These are phyloP conservation scores for Pseudogymnoascus sp. DNA, from an alignment of 2,329 filamentous ascomycete genomes.

Conservation along the genomic window DNA sequence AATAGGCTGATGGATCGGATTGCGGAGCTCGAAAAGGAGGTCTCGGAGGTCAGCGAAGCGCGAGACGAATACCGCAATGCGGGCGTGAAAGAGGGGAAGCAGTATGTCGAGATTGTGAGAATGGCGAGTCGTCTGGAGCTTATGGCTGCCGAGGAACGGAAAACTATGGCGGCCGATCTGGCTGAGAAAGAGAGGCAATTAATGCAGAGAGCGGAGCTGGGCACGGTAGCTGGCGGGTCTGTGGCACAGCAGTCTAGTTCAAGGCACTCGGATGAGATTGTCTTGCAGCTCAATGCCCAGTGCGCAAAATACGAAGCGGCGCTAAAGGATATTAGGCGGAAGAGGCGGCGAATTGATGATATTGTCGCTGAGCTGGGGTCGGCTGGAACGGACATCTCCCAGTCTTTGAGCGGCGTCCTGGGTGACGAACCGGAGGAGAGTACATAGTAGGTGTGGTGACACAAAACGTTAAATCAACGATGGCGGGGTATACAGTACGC, in stretches of 20 bases:
- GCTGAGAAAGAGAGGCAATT: not conserved
- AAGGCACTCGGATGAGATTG: not conserved
- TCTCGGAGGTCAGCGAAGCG: constrained; percentile 39
- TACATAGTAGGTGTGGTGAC: not conserved
- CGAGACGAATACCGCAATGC: constrained; percentile 35
- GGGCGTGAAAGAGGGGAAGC: constrained; percentile 25
- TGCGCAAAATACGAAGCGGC: not conserved
- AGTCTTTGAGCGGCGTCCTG: not conserved
- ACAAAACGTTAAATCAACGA: constrained; percentile 1
- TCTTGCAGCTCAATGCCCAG: not conserved
- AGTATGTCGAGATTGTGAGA: constrained; percentile 28
- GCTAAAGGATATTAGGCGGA: not conserved
- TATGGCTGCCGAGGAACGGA: constrained; percentile 49
- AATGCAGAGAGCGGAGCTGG: not conserved
- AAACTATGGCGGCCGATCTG: not conserved
- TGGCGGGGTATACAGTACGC: not conserved
- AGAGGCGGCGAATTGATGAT: not conserved
- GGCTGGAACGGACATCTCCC: not conserved
- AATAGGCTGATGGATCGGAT: constrained; percentile 39
- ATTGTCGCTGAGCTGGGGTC: not conserved
- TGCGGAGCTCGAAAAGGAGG: constrained; percentile 37
- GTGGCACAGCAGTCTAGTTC: not conserved
- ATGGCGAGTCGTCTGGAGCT: constrained; percentile 26
- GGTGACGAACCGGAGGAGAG: not conserved
- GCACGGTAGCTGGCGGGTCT: not conserved